A percentile compares a stretch with the other conserved stretches of the same genome.
phyloP scores from a whole-genome alignment of 768 basidiomycete genomes.

The Royoungia palumana region DNA sequence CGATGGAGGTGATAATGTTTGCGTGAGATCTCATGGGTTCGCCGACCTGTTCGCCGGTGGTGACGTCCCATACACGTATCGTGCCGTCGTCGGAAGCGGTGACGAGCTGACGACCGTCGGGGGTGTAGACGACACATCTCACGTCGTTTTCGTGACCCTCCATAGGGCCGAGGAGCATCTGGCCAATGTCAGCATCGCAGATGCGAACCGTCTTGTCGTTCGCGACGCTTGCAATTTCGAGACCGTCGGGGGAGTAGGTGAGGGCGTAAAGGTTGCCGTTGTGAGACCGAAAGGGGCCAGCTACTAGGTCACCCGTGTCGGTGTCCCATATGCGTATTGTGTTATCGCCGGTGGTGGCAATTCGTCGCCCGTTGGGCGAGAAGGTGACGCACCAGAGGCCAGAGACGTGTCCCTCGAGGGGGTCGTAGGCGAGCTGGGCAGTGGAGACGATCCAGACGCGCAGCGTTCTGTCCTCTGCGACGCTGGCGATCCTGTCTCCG shows the following conservation, averaged over 20 bases:
- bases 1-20: constrained; percentile 29
- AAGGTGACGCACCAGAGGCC: constrained; percentile 31
- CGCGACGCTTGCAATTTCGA: constrained; percentile 30
- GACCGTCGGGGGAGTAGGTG: constrained; percentile 38
- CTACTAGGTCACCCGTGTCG: constrained; percentile 22
- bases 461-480: constrained; percentile 27
- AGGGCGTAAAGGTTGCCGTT: constrained; percentile 31
- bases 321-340: constrained; percentile 33
- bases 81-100: constrained; percentile 32
- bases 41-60: constrained; percentile 29
- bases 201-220: constrained; percentile 31
- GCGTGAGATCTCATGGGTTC: constrained; percentile 28
- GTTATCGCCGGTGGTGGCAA: constrained; percentile 34
- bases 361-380: constrained; percentile 29
- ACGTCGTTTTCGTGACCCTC: constrained; percentile 29
- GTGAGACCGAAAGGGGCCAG: constrained; percentile 30
- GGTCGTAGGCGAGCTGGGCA: constrained; percentile 20
- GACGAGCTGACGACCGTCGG: constrained; percentile 26
- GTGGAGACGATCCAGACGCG: constrained; percentile 27
- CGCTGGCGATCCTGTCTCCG: constrained; percentile 26
- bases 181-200: constrained; percentile 37
- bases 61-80: constrained; percentile 30
- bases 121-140: constrained; percentile 30
- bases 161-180: constrained; percentile 26
- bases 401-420: constrained; percentile 25